phyloP scores from a whole-genome alignment of 768 basidiomycete genomes.

The Phanerochaete sordida region DNA sequence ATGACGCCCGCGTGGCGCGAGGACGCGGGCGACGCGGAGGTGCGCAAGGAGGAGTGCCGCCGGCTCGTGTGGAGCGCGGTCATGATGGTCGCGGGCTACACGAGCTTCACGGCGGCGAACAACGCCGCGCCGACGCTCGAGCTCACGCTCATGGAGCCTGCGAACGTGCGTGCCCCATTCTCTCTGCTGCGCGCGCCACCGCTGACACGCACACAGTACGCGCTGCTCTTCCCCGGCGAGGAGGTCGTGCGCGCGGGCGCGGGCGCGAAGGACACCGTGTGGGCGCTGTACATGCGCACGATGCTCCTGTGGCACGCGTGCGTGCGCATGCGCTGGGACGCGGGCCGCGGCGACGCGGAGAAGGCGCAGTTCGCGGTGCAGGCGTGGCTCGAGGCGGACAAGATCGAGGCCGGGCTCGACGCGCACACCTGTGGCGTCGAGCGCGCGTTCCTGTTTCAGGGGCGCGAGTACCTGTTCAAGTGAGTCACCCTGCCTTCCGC shows the following conservation, averaged over 20 bases:
- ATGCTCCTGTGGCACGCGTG: slow-evolving; percentile 76
- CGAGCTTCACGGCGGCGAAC: slow-evolving; percentile 51
- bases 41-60: slow-evolving; percentile 68
- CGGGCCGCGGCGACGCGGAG: slow-evolving; percentile 40
- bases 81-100: slow-evolving; percentile 60
- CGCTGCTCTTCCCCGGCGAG: slow-evolving; percentile 76
- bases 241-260: slow-evolving; percentile 37
- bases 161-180: slow-evolving; percentile 63
- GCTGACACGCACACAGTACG: slow-evolving; percentile 41
- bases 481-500: slow-evolving; percentile 32
- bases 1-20: slow-evolving; percentile 62
- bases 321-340: slow-evolving; percentile 50
- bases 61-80: slow-evolving; percentile 73
- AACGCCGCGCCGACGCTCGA: slow-evolving; percentile 30
- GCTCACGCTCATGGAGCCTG: slow-evolving; percentile 57
- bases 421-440: slow-evolving; percentile 66
- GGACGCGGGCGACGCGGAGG: slow-evolving; percentile 57
- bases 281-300: slow-evolving; percentile 69
- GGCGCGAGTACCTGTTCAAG: slow-evolving; percentile 77
- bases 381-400: slow-evolving; percentile 70
- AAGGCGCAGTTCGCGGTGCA: slow-evolving; percentile 61
- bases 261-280: slow-evolving; percentile 58
- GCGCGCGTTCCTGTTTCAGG: slow-evolving; percentile 63
- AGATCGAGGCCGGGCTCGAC: slow-evolving; percentile 59
- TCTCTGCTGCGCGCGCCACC: background rate